These are phyloP conservation scores for Calocybe gambosa DNA, from an alignment of 1,284 basidiomycete species.

Conservation along the genomic window DNA sequence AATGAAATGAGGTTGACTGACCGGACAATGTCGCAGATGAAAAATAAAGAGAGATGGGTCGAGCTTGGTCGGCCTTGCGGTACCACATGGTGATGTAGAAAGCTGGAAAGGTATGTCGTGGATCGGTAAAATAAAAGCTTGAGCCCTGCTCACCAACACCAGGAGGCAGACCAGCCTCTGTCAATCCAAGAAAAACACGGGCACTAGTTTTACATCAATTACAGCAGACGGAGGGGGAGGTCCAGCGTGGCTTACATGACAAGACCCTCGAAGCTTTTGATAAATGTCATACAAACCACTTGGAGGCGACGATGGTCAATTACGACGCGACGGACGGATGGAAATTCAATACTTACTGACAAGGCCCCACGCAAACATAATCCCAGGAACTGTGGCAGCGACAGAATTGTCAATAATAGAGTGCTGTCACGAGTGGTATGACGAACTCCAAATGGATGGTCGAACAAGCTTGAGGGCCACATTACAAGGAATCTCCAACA, in stretches of 20 bases:
- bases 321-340: neutral
- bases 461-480: constrained; percentile 30
- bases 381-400: constrained; percentile 26
- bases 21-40: constrained; percentile 19
- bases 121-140: neutral
- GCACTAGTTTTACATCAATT: constrained; percentile 10
- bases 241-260: constrained; percentile 16
- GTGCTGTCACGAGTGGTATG: neutral
- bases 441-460: constrained; percentile 35
- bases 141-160: constrained; percentile 15
- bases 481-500: constrained; percentile 36
- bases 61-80: constrained; percentile 19
- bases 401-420: neutral
- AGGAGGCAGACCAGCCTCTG: constrained; percentile 22
- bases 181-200: constrained; percentile 21
- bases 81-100: constrained; percentile 21
- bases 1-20: neutral
- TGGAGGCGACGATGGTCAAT: neutral
- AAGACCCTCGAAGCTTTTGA: constrained; percentile 21
- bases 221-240: neutral
- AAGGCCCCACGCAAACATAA: constrained; percentile 36
- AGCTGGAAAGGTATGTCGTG: constrained; percentile 4
- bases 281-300: constrained; percentile 23
- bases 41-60: constrained; percentile 22
- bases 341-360: constrained; percentile 22